Conservation (phyloP, 208 protist genomes). For the Strigomonas galati region DNA sequence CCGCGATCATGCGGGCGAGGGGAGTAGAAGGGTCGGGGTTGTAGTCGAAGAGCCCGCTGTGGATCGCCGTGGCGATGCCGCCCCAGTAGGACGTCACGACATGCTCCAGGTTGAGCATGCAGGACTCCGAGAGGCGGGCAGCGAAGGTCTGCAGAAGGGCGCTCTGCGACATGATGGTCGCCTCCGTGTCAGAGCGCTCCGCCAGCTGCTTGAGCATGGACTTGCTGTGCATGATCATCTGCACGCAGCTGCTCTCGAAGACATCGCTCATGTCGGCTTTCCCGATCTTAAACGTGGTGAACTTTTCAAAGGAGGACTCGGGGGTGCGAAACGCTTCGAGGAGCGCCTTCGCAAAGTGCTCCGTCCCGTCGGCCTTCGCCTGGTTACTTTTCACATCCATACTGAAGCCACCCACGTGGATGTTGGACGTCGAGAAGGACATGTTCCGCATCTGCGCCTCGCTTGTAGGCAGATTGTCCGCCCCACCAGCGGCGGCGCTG, state of each 20-base stretch:
- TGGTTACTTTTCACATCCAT: not conserved
- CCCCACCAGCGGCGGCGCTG: constrained; percentile 4
- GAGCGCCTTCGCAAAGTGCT: constrained; percentile 32
- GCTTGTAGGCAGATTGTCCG: not conserved
- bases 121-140: constrained; percentile 45
- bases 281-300: constrained; percentile 59
- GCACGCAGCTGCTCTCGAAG: constrained; percentile 63
- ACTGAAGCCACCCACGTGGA: constrained; percentile 25
- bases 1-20: constrained; percentile 38
- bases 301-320: constrained; percentile 38
- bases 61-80: constrained; percentile 66
- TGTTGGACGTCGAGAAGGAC: constrained; percentile 14
- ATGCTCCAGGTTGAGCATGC: constrained; percentile 64
- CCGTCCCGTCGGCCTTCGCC: not conserved
- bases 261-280: constrained; percentile 56
- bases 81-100: constrained; percentile 81
- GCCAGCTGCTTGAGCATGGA: constrained; percentile 62
- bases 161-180: constrained; percentile 42
- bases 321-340: constrained; percentile 66
- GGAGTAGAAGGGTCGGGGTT: constrained; percentile 23
- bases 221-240: constrained; percentile 55
- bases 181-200: constrained; percentile 47
- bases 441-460: not conserved
- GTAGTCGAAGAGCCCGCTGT: constrained; percentile 71
- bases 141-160: constrained; percentile 52